phyloP scores from a whole-genome alignment of 2,329 filamentous ascomycete genomes.

The Penicillium sp. region DNA sequence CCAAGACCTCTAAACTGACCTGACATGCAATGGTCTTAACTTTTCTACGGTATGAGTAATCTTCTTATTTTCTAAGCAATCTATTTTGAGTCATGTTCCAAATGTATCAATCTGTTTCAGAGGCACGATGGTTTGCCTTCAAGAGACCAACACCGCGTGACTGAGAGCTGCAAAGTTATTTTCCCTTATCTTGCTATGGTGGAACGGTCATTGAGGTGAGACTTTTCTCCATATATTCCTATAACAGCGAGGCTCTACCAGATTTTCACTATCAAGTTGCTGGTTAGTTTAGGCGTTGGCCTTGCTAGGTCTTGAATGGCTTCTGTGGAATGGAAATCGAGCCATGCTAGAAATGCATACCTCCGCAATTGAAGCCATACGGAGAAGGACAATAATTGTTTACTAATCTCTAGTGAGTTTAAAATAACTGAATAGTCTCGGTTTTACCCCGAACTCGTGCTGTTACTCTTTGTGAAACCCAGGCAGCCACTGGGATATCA shows the following conservation, averaged over 20 bases:
- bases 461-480: slow-evolving; percentile 12
- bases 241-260: not conserved
- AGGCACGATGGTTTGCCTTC: not conserved
- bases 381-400: not conserved
- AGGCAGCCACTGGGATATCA: slow-evolving; percentile 13
- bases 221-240: no score
- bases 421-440: not conserved
- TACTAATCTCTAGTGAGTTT: not conserved
- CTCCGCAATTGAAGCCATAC: not conserved
- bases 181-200: not conserved
- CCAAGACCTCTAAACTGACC: not conserved
- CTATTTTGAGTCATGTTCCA: not conserved
- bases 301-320: not conserved
- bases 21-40: not conserved
- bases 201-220: no score
- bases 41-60: not conserved
- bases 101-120: not conserved
- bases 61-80: not conserved
- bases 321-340: not conserved
- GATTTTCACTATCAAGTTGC: not conserved
- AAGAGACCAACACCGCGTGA: no score
- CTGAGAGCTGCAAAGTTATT: not conserved
- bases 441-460: slow-evolving; percentile 1
- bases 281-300: not conserved
- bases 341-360: not conserved